These are phyloP conservation scores for Apophysomyces sp. DNA, from an alignment of 371 early-diverging fungal genomes.

Conservation along the genomic window DNA sequence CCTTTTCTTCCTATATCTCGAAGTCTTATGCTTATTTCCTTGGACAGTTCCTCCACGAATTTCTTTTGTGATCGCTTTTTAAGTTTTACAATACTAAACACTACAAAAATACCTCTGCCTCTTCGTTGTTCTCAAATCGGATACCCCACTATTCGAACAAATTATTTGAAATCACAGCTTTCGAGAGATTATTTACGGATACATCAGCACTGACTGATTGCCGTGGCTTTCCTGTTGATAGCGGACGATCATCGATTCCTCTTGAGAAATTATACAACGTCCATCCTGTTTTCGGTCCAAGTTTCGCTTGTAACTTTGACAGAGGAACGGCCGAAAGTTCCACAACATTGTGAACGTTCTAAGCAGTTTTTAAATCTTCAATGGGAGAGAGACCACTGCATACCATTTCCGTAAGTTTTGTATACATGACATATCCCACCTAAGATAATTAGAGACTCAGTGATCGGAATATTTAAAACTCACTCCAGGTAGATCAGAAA, in stretches of 20 bases:
- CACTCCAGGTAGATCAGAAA: slow-evolving; percentile 47
- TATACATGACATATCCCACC: slow-evolving; percentile 47
- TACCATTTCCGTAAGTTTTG: slow-evolving; percentile 42
- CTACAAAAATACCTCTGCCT: slow-evolving; percentile 52
- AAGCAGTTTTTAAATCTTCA: slow-evolving; percentile 20
- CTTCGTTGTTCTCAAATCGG: slow-evolving; percentile 67
- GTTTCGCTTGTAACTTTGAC: slow-evolving; percentile 50
- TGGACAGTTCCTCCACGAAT: slow-evolving; percentile 51
- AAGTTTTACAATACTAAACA: not conserved
- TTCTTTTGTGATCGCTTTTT: slow-evolving; percentile 5
- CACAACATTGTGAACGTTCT: slow-evolving; percentile 50
- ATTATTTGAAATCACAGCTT: not conserved
- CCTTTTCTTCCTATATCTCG: slow-evolving; percentile 45
- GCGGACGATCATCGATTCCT: slow-evolving; percentile 75
- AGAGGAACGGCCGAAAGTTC: slow-evolving; percentile 50
- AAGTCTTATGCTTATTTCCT: slow-evolving; percentile 56
- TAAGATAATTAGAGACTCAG: slow-evolving; percentile 1
- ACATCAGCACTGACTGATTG: slow-evolving; percentile 81
- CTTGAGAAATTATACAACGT: slow-evolving; percentile 63
- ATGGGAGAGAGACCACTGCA: slow-evolving; percentile 2
- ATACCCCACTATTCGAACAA: slow-evolving; percentile 72
- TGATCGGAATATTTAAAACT: not conserved
- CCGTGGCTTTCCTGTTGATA: slow-evolving; percentile 62
- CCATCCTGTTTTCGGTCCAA: slow-evolving; percentile 74
- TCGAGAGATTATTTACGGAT: slow-evolving; percentile 27